Base-by-base conservation (phyloP, 805 yeast species). In the Cyberlindnera suaveolens region DNA sequence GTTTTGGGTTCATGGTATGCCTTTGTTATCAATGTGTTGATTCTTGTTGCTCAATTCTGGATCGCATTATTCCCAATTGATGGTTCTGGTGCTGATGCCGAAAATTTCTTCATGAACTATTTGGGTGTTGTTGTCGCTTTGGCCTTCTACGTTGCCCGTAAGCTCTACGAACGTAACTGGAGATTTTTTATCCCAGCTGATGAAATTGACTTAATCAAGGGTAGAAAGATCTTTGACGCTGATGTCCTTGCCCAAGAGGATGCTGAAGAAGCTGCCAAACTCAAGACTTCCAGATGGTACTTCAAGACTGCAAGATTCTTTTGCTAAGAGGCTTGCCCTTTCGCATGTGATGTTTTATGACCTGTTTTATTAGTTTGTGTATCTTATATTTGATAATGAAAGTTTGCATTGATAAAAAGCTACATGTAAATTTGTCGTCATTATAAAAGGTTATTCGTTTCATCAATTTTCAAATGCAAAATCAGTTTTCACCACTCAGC, bases 1-100 rank as follows among this genome's bases (percentile, higher is more conserved):
- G 59, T 67, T 7, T 64, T 61, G 59, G 83, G 82, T 11, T 78
- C 83, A 1, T 69, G 63, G 53, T 71, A 69, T 54, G 82, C 78
- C 6, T 57, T 74, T 13, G 40, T 66, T 11, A 61, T 81, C 49
- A 74, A 78, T 57, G 41, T 65, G 10, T 65, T 79, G 44, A 71
- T 80, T 27, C 53, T 80, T 20, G 61, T 73, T 40, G 82, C 80
- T 3, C 85, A 79, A 57, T 78, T 80, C 60, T 80, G 84, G 81
- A 74, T 80, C 39, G 82, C 85, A 8, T 60, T 80, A 40, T 78
- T 69, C 56, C 85, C 87, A 39, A 61, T 81, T 40, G 78, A 74
- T 2, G 65, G 65, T 19, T 59, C 51, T 53, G 58, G 55, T 34
- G 69, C 66, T 3, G 61, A 65, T 45, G 68, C 66, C 42, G 52